Conservation (phyloP, 352 stramenopile species). For the Globisporangium abappressorium region DNA sequence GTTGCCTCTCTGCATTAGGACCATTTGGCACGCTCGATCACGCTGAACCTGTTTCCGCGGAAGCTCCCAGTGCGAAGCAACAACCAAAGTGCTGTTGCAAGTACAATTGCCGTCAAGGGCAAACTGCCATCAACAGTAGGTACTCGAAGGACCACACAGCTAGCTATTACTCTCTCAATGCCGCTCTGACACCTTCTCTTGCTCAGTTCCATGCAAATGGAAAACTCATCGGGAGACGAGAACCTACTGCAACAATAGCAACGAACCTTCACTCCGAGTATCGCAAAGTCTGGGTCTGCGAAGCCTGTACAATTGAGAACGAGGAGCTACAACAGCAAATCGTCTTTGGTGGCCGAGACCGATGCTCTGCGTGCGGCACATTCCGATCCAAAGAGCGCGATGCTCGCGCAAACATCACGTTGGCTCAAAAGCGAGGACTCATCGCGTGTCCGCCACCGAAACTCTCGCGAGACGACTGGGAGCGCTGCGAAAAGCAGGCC, state of each 20-base stretch:
- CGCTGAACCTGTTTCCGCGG: constrained; percentile 33
- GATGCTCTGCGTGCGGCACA: constrained; percentile 49
- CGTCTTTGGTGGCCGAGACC: constrained; percentile 20
- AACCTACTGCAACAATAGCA: background rate
- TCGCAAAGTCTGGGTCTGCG: constrained; percentile 71
- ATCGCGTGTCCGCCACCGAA: constrained; percentile 54
- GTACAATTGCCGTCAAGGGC: background rate
- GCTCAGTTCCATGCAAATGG: constrained; percentile 1
- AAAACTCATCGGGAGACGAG: background rate
- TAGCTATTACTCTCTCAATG: background rate
- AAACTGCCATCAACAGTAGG: background rate
- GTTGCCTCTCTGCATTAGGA: constrained; percentile 20
- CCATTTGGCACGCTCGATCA: constrained; percentile 52
- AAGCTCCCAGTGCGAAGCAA: background rate
- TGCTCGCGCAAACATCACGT: constrained; percentile 34
- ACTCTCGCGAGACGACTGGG: constrained; percentile 67
- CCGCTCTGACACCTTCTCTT: background rate
- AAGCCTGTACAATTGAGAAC: constrained; percentile 80
- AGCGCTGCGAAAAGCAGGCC: constrained; percentile 63
- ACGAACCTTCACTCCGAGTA: constrained; percentile 22
- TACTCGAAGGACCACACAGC: background rate
- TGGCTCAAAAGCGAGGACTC: constrained; percentile 73
- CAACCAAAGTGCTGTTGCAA: background rate
- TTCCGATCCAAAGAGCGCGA: constrained; percentile 22
- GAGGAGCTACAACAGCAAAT: constrained; percentile 28